Conservation (phyloP, 768 basidiomycete species). For the Paxillus involutus region DNA sequence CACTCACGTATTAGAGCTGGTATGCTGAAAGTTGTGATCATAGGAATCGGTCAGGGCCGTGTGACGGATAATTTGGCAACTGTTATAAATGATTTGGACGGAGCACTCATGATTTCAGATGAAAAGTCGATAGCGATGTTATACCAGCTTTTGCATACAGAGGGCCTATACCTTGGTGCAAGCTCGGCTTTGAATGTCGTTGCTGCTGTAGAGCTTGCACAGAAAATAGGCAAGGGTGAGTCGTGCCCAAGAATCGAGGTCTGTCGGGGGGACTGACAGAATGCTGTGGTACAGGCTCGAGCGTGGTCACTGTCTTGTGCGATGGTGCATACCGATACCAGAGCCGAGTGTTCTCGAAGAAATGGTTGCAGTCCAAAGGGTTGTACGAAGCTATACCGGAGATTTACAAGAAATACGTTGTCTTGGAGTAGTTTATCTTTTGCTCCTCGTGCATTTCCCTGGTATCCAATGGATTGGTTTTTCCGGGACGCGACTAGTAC, state of each 20-base stretch:
- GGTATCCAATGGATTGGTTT: not conserved
- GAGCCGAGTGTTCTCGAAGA: conserved; percentile 90
- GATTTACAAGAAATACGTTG: conserved; percentile 85
- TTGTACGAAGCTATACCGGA: conserved; percentile 78
- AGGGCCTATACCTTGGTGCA: conserved; percentile 93
- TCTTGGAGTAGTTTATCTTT: conserved; percentile 56
- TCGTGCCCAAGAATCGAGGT: not conserved
- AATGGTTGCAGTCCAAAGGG: conserved; percentile 84
- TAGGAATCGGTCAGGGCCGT: conserved; percentile 96
- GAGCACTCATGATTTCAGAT: conserved; percentile 86
- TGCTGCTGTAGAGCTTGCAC: conserved; percentile 86
- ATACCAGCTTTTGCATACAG: conserved; percentile 87
- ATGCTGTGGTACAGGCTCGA: conserved; percentile 56
- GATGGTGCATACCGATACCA: conserved; percentile 99
- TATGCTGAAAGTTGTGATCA: not conserved
- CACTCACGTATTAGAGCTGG: not conserved
- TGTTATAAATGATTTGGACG: conserved; percentile 74
- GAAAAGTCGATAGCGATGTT: conserved; percentile 91
- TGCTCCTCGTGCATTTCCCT: not conserved
- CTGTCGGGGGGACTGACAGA: not conserved
- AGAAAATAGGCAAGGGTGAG: conserved; percentile 78
- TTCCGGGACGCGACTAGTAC: not conserved
- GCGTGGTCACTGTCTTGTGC: conserved; percentile 84
- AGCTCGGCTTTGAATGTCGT: conserved; percentile 94
- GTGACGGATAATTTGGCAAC: conserved; percentile 89